phyloP scores from a whole-genome alignment of 805 yeast species.

The Myxozyma vanderwaltii region DNA sequence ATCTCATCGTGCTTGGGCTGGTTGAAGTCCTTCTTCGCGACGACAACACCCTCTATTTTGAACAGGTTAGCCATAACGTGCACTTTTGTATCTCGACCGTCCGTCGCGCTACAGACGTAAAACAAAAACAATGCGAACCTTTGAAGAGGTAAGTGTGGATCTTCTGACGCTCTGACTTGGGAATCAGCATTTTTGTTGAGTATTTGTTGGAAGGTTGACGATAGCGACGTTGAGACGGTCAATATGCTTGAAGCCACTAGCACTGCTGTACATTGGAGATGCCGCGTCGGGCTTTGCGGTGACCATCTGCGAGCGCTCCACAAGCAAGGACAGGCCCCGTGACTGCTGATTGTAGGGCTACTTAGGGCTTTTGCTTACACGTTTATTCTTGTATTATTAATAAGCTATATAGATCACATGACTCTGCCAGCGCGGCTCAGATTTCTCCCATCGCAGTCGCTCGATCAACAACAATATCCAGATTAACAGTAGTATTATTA shows the following conservation, averaged over 20 bases:
- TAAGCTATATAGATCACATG: no score
- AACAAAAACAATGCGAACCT: conserved; percentile 61
- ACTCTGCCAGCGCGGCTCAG: no score
- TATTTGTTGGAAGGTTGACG: conserved; percentile 5
- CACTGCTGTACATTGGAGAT: conserved; percentile 1
- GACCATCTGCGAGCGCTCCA: not conserved
- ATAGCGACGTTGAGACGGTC: not conserved
- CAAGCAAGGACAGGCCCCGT: not conserved
- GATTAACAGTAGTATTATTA: not conserved
- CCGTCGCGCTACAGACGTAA: not conserved
- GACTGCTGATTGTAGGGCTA: conserved; percentile 11
- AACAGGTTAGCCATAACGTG: not conserved
- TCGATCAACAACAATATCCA: not conserved
- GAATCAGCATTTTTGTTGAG: conserved; percentile 77
- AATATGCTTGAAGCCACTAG: not conserved
- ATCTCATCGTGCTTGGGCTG: conserved; percentile 97
- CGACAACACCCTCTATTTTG: conserved; percentile 92
- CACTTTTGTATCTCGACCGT: not conserved
- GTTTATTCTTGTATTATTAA: no score
- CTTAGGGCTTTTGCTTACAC: not conserved
- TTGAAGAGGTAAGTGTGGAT: conserved; percentile 99
- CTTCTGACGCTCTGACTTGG: conserved; percentile 99
- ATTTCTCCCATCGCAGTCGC: no score
- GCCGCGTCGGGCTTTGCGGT: not conserved
- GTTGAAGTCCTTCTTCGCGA: conserved; percentile 94